These are phyloP conservation scores for Curvularia eragrostidis DNA, from an alignment of 2,329 filamentous ascomycete species.

Conservation along the genomic window DNA sequence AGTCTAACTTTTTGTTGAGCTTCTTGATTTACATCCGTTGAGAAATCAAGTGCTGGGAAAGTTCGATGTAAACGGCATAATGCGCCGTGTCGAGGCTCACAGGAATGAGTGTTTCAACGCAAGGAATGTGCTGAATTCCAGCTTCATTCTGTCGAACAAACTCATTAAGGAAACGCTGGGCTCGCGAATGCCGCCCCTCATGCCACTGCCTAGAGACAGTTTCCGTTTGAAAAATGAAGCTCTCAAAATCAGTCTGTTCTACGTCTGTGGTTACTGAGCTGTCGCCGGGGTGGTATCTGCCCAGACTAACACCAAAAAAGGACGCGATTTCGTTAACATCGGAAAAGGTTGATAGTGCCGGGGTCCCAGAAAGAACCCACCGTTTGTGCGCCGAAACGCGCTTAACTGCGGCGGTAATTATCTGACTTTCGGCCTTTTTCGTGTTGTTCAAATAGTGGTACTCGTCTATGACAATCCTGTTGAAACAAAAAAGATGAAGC, in stretches of 20 bases:
- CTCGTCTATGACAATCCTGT: slow-evolving; percentile 69
- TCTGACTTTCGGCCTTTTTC: slow-evolving; percentile 39
- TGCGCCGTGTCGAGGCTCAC: slow-evolving; percentile 58
- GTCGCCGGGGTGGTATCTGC: slow-evolving; percentile 59
- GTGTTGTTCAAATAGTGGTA: slow-evolving; percentile 62
- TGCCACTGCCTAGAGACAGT: slow-evolving; percentile 61
- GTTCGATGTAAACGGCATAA: slow-evolving; percentile 61
- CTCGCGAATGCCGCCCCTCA: slow-evolving; percentile 56
- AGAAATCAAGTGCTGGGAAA: slow-evolving; percentile 61
- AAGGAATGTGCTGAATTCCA: slow-evolving; percentile 48
- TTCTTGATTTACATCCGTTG: slow-evolving; percentile 58
- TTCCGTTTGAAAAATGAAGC: slow-evolving; percentile 61
- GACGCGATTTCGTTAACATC: slow-evolving; percentile 66
- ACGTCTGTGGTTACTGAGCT: slow-evolving; percentile 51
- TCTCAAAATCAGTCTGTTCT: slow-evolving; percentile 56
- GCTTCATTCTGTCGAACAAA: slow-evolving; percentile 57
- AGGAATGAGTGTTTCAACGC: slow-evolving; percentile 53
- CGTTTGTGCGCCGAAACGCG: slow-evolving; percentile 59
- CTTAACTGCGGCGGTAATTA: slow-evolving; percentile 50
- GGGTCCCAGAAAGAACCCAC: slow-evolving; percentile 71
- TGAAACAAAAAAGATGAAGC: slow-evolving; percentile 67
- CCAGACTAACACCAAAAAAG: slow-evolving; percentile 63
- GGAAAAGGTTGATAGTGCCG: slow-evolving; percentile 63
- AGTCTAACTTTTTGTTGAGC: slow-evolving; percentile 43
- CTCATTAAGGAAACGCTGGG: slow-evolving; percentile 62